Conservation (phyloP, 108 stramenopile genomes). For the Nannochloropsis gaditana region DNA sequence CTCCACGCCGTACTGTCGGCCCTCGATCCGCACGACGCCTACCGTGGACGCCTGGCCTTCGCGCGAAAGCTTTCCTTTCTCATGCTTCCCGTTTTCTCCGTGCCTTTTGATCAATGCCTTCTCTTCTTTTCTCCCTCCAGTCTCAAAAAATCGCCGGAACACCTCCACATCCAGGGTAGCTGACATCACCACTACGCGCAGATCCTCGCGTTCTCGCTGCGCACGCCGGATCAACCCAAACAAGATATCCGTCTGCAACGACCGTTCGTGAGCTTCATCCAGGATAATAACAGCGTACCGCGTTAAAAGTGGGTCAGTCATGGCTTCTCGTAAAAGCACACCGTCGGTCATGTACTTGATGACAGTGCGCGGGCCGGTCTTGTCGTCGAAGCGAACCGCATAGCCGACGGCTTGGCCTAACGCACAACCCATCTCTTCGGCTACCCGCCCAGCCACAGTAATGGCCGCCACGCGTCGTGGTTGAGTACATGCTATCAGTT, state of each 20-base stretch:
- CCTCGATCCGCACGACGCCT: slow-evolving; percentile 69
- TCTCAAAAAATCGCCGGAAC: slow-evolving; percentile 70
- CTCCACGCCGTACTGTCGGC: slow-evolving; percentile 74
- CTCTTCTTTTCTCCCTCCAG: background rate
- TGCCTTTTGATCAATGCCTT: background rate
- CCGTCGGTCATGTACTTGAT: slow-evolving; percentile 93
- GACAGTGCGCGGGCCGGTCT: slow-evolving; percentile 60
- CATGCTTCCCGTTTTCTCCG: background rate
- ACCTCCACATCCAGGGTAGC: slow-evolving; percentile 87
- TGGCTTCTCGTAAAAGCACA: slow-evolving; percentile 89
- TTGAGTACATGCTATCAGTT: slow-evolving; percentile 71
- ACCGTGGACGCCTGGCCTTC: slow-evolving; percentile 14
- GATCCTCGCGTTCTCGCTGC: slow-evolving; percentile 29
- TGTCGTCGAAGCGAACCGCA: slow-evolving; percentile 89
- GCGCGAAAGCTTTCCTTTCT: background rate
- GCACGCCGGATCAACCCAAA: slow-evolving; percentile 73
- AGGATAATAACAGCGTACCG: slow-evolving; percentile 76
- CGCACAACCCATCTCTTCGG: slow-evolving; percentile 59
- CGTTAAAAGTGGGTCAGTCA: slow-evolving; percentile 63
- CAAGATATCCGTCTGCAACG: slow-evolving; percentile 88
- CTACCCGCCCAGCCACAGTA: slow-evolving; percentile 69
- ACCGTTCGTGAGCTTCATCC: slow-evolving; percentile 96
- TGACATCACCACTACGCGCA: slow-evolving; percentile 91
- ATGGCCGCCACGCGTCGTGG: slow-evolving; percentile 83
- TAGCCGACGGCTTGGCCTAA: slow-evolving; percentile 66